Conservation (phyloP, 225 moss, liverwort and hornwort genomes). For the Pseudoscleropodium purum region DNA sequence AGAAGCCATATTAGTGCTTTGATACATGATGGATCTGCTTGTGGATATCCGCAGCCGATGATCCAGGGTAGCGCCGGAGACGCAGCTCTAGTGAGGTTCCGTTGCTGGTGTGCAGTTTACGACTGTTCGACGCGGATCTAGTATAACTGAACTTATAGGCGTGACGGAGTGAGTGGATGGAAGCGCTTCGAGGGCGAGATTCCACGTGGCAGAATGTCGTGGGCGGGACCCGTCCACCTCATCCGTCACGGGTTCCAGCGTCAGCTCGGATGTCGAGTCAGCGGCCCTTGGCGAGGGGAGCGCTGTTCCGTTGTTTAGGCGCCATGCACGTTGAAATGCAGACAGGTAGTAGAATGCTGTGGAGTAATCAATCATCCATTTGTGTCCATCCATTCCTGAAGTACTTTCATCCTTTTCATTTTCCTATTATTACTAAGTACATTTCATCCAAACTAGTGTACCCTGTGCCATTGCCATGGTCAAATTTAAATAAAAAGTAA, state of each 20-base stretch:
- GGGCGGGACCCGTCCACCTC: not conserved
- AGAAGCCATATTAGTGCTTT: too few relatives aligned
- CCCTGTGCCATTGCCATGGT: too few relatives aligned
- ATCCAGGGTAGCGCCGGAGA: not conserved
- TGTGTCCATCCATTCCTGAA: not conserved
- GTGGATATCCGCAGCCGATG: not conserved
- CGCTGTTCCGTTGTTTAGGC: too few relatives aligned
- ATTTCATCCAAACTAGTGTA: too few relatives aligned
- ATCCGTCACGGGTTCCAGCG: not conserved
- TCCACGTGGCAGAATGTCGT: not conserved
- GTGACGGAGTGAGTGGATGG: not conserved
- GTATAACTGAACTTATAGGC: too few relatives aligned
- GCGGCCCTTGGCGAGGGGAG: not conserved
- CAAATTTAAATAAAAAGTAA: too few relatives aligned
- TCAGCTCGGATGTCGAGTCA: not conserved
- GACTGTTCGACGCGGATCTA: not conserved
- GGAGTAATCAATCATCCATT: not conserved
- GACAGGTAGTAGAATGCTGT: not conserved
- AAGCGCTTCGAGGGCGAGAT: not conserved
- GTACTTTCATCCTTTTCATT: not conserved
- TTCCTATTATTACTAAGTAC: not conserved
- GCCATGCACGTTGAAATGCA: not conserved
- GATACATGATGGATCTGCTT: not conserved
- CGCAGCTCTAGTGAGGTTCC: not conserved
- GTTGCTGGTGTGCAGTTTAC: not conserved